Percentiles rank a stretch among this genome's conserved stretches.
phyloP scores from a whole-genome alignment of 2,329 filamentous ascomycete genomes.

The Venturia oleaginea region DNA sequence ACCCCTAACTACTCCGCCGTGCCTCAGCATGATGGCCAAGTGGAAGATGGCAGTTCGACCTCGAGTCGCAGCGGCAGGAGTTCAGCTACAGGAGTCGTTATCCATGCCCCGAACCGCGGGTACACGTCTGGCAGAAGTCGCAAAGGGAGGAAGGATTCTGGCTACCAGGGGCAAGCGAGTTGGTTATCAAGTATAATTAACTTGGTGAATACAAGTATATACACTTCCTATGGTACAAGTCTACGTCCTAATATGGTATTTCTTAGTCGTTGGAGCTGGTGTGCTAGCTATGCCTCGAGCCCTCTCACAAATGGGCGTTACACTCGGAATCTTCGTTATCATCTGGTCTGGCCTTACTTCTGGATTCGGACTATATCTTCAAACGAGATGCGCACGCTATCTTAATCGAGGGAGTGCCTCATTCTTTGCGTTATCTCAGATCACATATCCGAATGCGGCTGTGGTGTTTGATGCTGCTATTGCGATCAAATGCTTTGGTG shows the following conservation, averaged over 20 bases:
- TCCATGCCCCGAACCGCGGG: background rate
- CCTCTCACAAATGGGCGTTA: constrained; percentile 89
- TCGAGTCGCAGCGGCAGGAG: constrained; percentile 1
- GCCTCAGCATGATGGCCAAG: background rate
- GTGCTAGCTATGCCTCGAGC: constrained; percentile 94
- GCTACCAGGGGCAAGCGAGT: constrained; percentile 64
- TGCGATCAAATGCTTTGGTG: constrained; percentile 95
- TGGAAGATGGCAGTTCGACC: background rate
- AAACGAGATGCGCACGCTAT: constrained; percentile 86
- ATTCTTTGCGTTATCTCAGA: constrained; percentile 93
- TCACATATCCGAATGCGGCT: constrained; percentile 93
- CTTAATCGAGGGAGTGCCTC: constrained; percentile 80
- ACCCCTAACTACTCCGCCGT: background rate
- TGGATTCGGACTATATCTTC: constrained; percentile 89
- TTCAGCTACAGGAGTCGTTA: background rate
- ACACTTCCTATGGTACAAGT: background rate
- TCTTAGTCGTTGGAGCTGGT: constrained; percentile 77
- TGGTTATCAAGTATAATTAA: constrained; percentile 92
- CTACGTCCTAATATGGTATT: background rate
- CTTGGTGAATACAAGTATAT: constrained; percentile 84
- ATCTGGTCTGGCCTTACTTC: constrained; percentile 84
- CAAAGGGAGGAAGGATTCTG: constrained; percentile 54
- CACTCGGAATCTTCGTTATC: constrained; percentile 74
- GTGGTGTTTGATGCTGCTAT: constrained; percentile 95
- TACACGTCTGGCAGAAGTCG: background rate